These are phyloP conservation scores for Nakaseomyces nivariensis DNA, from an alignment of 1,139 yeast species.

Conservation along the genomic window DNA sequence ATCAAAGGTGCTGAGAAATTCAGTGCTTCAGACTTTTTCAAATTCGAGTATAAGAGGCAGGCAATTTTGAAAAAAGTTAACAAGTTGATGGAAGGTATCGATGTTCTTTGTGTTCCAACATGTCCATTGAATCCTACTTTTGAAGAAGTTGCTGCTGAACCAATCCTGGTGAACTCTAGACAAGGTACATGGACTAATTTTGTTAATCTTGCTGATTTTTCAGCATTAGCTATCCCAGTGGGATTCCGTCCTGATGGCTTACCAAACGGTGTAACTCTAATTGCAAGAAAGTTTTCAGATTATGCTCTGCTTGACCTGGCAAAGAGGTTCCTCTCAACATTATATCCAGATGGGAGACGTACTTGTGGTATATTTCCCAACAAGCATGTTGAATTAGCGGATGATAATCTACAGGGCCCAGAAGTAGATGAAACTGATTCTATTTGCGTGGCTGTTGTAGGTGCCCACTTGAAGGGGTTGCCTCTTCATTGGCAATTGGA, in stretches of 20 bases:
- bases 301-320: slow-evolving; percentile 83
- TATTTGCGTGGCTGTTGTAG: slow-evolving; percentile 80
- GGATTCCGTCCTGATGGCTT: slow-evolving; percentile 79
- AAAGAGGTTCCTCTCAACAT: slow-evolving; percentile 47
- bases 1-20: slow-evolving; percentile 68
- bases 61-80: slow-evolving; percentile 58
- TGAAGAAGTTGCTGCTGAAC: slow-evolving; percentile 61
- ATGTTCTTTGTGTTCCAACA: slow-evolving; percentile 81
- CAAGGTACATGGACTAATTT: slow-evolving; percentile 98
- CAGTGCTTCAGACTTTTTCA: slow-evolving; percentile 75
- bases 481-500: slow-evolving; percentile 92
- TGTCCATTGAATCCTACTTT: slow-evolving; percentile 87
- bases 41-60: slow-evolving; percentile 75
- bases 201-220: slow-evolving; percentile 86
- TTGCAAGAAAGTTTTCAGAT: slow-evolving; percentile 76
- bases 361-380: slow-evolving; percentile 35
- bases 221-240: slow-evolving; percentile 84
- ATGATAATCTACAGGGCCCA: slow-evolving; percentile 38
- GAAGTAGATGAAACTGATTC: slow-evolving; percentile 31
- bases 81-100: slow-evolving; percentile 46
- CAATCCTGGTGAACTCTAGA: slow-evolving; percentile 69
- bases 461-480: slow-evolving; percentile 85
- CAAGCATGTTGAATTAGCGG: slow-evolving; percentile 17
- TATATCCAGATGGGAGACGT: slow-evolving; percentile 40
- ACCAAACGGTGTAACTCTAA: slow-evolving; percentile 82